Evolutionary conservation across 345 rosid species (phyloP).

Genomic region (Rhizophora mangle): DNA sequence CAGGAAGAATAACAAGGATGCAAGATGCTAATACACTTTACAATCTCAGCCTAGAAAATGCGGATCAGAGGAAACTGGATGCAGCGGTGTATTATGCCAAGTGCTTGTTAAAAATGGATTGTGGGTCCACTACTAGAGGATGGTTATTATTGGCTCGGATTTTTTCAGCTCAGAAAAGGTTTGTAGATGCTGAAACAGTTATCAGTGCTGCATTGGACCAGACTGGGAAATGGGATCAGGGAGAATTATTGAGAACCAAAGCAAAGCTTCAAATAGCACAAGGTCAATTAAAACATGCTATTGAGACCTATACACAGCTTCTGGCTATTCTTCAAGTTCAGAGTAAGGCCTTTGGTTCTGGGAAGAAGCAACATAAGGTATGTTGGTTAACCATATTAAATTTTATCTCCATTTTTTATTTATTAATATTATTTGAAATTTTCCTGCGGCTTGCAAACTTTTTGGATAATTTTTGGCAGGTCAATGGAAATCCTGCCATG

Average conservation of each 20-base stretch:
- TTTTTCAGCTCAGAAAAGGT: constrained; percentile 67
- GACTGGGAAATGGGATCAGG: constrained; percentile 78
- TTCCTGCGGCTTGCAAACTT: not conserved
- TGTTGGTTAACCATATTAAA: not conserved
- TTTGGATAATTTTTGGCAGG: not conserved
- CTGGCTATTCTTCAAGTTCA: constrained; percentile 76
- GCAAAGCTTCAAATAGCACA: constrained; percentile 73
- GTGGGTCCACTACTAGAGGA: constrained; percentile 51
- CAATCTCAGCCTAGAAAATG: constrained; percentile 60
- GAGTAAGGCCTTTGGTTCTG: constrained; percentile 46
- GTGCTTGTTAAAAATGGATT: constrained; percentile 47
- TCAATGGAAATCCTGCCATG: constrained; percentile 27
- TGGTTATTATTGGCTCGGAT: constrained; percentile 75
- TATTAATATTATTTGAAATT: not conserved
- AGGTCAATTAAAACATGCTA: constrained; percentile 49
- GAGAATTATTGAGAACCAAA: constrained; percentile 69
- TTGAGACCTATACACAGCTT: constrained; percentile 63
- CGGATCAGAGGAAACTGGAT: constrained; percentile 76
- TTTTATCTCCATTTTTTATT: not conserved
- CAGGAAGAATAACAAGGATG: constrained; percentile 46
- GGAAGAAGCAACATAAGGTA: constrained; percentile 53
- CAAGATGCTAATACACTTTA: constrained; percentile 51
- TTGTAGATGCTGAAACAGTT: constrained; percentile 53
- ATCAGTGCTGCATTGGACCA: constrained; percentile 63
- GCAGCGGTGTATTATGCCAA: constrained; percentile 49